Base-by-base conservation (phyloP, 2,329 filamentous ascomycete genomes). In the Lecanicillium sp. region DNA sequence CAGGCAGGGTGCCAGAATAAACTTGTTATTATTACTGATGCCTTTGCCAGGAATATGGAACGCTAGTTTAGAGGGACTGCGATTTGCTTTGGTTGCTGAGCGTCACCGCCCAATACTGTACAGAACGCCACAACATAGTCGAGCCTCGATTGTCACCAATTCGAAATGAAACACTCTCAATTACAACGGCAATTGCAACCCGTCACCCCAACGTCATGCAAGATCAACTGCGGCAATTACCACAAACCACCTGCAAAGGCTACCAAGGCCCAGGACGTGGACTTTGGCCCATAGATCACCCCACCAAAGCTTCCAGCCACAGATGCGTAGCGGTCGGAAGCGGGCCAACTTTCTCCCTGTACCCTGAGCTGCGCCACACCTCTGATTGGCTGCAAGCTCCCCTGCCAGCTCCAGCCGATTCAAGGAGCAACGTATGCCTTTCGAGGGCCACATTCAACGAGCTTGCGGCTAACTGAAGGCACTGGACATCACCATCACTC, bases 341-440 rank as follows among this genome's bases (percentile, higher is more conserved):
- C 39, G 46, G 46, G 46, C 43, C 46, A 48, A 42, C 33, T 14
- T 42, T 48, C 32, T 20, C 9, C 44, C 44, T 37, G 35, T 15
- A 11, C 26, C 24, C 19, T 38, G 29, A 38, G 43, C 35, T 44
- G 39, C 41, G 14, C 26, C 30, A 26, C 36, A 29, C 23, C 38
- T 52, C 52, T 58, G 46, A 62, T 64, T 64, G 61, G 62, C 50
- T 50, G 42, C 39, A 30, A 54, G 51, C 57, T 61, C 54, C 53
- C 55, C 56, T 56, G 36, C 52, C 52, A 60, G 58, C 54, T 62
- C 35, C 50, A 48, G 53, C 54, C n/a, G 50, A 54, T 20, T 54
- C 53, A 63, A 63, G 58, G 58, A 56, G 62, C 62, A 60, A 65
- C 62, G 62, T 65, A 63, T 65, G 62, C 61, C 61, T 61, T 62